These are phyloP conservation scores for Ashbya aceris DNA, from an alignment of 1,139 yeast genomes.

Conservation along the genomic window DNA sequence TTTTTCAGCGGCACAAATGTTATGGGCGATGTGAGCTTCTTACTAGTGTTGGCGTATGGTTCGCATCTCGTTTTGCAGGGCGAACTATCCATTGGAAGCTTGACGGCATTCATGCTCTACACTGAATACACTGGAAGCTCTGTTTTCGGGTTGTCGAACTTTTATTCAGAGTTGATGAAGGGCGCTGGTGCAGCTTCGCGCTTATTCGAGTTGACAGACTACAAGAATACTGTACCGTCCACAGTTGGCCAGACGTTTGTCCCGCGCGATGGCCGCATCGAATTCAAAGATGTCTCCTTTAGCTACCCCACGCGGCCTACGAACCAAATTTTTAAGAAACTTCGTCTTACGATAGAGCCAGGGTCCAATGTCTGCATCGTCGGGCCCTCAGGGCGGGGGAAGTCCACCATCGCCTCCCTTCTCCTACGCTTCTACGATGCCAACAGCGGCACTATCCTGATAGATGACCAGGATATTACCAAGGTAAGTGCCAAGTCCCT, in stretches of 20 bases:
- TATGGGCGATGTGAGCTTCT: constrained; percentile 70
- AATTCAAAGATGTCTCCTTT: constrained; percentile 59
- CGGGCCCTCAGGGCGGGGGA: constrained; percentile 95
- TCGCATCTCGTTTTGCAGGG: constrained; percentile 68
- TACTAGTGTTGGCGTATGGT: constrained; percentile 72
- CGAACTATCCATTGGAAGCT: constrained; percentile 71
- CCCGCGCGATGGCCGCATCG: constrained; percentile 35
- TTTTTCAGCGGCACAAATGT: constrained; percentile 72
- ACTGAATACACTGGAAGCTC: constrained; percentile 89
- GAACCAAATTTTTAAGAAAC: constrained; percentile 52
- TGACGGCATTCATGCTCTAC: constrained; percentile 88
- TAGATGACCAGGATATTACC: constrained; percentile 63
- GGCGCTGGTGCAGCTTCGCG: constrained; percentile 96
- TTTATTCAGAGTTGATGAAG: constrained; percentile 89
- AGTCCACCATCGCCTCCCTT: constrained; percentile 79
- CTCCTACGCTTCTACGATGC: constrained; percentile 80
- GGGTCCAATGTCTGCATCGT: constrained; percentile 91
- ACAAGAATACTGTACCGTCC: constrained; percentile 59
- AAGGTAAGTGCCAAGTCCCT: constrained; percentile 64
- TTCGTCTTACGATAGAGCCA: constrained; percentile 59
- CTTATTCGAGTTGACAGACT: constrained; percentile 76
- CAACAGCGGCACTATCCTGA: constrained; percentile 47
- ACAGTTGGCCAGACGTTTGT: constrained; percentile 43
- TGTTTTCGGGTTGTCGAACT: constrained; percentile 80
- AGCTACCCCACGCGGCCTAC: constrained; percentile 83